Percentiles rank a stretch among this genome's conserved stretches.
These are phyloP conservation scores for Geranium rotundifolium DNA, from an alignment of 345 rosid species.

Conservation along the genomic window DNA sequence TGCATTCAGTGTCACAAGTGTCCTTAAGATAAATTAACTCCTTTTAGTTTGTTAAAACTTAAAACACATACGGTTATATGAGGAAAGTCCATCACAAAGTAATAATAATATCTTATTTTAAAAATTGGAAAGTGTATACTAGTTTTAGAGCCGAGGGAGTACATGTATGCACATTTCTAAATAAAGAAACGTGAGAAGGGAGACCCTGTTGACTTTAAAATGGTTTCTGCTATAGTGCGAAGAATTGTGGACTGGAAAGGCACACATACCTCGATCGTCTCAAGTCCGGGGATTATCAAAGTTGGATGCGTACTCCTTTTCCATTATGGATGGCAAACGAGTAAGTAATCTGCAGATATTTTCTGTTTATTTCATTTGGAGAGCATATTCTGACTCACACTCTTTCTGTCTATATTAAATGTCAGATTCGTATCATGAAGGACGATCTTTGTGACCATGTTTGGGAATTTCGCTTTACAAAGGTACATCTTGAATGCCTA, in stretches of 20 bases:
- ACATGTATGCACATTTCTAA: too few species aligned
- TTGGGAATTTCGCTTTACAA: constrained; percentile 48
- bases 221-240: constrained; percentile 26
- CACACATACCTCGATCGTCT: constrained; percentile 46
- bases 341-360: constrained; percentile 21
- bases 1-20: too few species aligned
- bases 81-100: too few species aligned
- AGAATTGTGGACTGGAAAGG: constrained; percentile 47
- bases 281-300: constrained; percentile 38
- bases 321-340: constrained; percentile 43
- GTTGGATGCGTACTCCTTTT: constrained; percentile 41
- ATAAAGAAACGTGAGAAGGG: too few species aligned
- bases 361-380: neutral
- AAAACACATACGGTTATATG: too few species aligned
- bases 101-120: too few species aligned
- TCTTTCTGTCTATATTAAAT: constrained; percentile 6
- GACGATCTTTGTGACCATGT: constrained; percentile 52
- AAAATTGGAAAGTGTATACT: too few species aligned
- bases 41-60: too few species aligned
- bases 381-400: neutral
- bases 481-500: constrained; percentile 22
- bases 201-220: neutral
- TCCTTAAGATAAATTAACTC: too few species aligned
- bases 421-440: constrained; percentile 39
- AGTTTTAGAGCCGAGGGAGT: too few species aligned